A percentile compares a stretch with the other conserved stretches of the same genome.
phyloP scores from a whole-genome alignment of 345 rosid genomes.

The Populus nigra region DNA sequence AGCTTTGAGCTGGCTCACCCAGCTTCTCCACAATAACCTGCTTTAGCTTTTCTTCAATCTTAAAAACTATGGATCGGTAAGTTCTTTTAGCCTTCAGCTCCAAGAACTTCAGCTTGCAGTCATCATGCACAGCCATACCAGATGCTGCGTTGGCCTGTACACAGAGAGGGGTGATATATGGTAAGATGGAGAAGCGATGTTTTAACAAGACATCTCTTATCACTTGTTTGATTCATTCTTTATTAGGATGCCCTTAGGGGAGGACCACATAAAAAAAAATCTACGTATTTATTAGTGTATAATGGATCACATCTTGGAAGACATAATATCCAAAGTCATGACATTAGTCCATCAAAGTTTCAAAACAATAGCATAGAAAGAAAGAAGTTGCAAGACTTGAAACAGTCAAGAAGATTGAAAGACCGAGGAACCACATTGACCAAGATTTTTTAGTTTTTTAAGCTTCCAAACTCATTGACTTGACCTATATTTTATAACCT shows the following conservation, averaged over 20 bases:
- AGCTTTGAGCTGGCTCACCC: slow-evolving; percentile 40
- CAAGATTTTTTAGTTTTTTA: background rate
- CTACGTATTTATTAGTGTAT: background rate
- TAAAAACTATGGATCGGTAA: slow-evolving; percentile 32
- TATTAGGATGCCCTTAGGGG: background rate
- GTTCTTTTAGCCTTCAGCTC: slow-evolving; percentile 39
- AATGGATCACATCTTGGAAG: background rate
- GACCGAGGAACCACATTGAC: background rate
- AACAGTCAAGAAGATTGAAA: background rate
- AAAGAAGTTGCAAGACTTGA: background rate
- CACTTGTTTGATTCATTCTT: background rate
- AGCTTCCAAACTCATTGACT: background rate
- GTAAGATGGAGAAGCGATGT: background rate
- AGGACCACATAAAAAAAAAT: background rate
- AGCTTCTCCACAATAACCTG: slow-evolving; percentile 38
- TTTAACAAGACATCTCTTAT: background rate
- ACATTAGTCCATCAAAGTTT: background rate
- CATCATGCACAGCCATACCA: slow-evolving; percentile 40
- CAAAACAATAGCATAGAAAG: background rate
- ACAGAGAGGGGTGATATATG: background rate
- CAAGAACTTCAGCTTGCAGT: slow-evolving; percentile 35
- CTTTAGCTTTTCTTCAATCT: slow-evolving; percentile 44
- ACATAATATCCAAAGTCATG: background rate
- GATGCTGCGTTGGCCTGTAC: slow-evolving; percentile 29
- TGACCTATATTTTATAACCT: background rate